Percentiles rank a stretch among this genome's conserved stretches.
These are phyloP conservation scores for Lophiotrema nucula DNA, from an alignment of 495 filamentous ascomycete genomes.

Conservation along the genomic window DNA sequence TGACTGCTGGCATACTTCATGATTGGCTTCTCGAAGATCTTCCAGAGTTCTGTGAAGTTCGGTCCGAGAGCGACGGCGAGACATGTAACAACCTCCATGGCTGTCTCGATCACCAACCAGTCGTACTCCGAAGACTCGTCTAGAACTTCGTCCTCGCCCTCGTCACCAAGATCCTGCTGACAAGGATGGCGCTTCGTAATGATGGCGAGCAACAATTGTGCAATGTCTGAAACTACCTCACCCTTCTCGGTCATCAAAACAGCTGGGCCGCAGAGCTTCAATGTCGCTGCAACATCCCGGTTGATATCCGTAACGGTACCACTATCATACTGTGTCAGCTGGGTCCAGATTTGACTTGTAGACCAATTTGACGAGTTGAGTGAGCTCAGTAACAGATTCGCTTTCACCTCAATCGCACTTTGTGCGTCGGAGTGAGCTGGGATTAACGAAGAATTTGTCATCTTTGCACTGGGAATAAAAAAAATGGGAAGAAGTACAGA, in stretches of 20 bases:
- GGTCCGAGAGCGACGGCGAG: slow-evolving; percentile 78
- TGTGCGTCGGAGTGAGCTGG: slow-evolving; percentile 98
- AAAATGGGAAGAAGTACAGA: slow-evolving; percentile 46
- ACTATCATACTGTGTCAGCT: slow-evolving; percentile 47
- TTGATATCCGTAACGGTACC: slow-evolving; percentile 93
- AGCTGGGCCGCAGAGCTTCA: slow-evolving; percentile 87
- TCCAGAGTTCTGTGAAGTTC: slow-evolving; percentile 84
- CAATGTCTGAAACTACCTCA: slow-evolving; percentile 60
- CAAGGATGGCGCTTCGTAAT: slow-evolving; percentile 88
- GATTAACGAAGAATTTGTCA: slow-evolving; percentile 89
- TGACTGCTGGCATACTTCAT: slow-evolving; percentile 81
- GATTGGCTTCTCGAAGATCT: slow-evolving; percentile 86
- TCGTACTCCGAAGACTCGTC: slow-evolving; percentile 94
- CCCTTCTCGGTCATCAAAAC: slow-evolving; percentile 67
- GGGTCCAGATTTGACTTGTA: background rate
- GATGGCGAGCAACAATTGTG: slow-evolving; percentile 65
- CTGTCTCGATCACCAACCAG: slow-evolving; percentile 93
- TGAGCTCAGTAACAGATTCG: slow-evolving; percentile 64
- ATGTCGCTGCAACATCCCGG: slow-evolving; percentile 85
- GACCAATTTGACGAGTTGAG: slow-evolving; percentile 19
- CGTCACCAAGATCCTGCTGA: slow-evolving; percentile 71
- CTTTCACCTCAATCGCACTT: slow-evolving; percentile 85
- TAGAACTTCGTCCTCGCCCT: slow-evolving; percentile 64
- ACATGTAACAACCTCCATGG: slow-evolving; percentile 81
- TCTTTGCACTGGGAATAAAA: slow-evolving; percentile 57